Base-by-base conservation (phyloP, 208 protist species). In the Leishmania guyanensis region DNA sequence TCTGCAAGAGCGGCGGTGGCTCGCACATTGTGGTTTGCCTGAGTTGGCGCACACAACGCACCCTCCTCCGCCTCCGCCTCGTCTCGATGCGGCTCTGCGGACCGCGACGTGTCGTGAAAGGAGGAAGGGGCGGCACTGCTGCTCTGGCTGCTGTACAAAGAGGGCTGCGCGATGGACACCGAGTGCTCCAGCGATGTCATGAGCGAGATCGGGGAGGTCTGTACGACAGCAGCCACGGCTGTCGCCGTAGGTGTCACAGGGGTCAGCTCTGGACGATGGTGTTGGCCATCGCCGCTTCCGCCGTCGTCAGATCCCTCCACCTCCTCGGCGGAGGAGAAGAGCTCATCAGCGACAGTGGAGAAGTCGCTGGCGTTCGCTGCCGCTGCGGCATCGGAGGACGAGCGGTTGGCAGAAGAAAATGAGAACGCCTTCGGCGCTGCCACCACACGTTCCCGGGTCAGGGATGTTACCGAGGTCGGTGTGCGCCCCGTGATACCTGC, bases 311-410 rank as follows among this genome's bases (percentile, higher is more conserved):
- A 58, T 22, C 80, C 82, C 65, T 69, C 82, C 48, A 58, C 77
- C 46, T 85, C 77, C 60, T 82, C 77, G 0, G 64, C 82, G 22
- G 82, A 81, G 9, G 73, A 78, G 43, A 85, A 81, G 9, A 81
- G 62, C 33, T 85, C 77, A 43, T 77, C 82, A 2, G 76, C 77
- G 46, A 79, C 46, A 51, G 77, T 56, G 64, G 77, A 82, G 77
- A 78, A 82, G 54, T 85, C 72, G 73, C 62, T 75, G 36, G 62
- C 62, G 73, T 73, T 82, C 36, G 72, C 78, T 0, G 77, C 72
- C n/a, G 73, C 69, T 14, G 62, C 72, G 3, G 82, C 74, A 73
- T 82, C 51, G 29, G 81, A 84, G 46, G 54, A 78, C 29, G 80
- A 20, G 48, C 66, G 48, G 74, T 58, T 62, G 56, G 12, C 29